These are phyloP conservation scores for Flaveria robusta DNA, from an alignment of 129 eudicot species.

Conservation along the genomic window DNA sequence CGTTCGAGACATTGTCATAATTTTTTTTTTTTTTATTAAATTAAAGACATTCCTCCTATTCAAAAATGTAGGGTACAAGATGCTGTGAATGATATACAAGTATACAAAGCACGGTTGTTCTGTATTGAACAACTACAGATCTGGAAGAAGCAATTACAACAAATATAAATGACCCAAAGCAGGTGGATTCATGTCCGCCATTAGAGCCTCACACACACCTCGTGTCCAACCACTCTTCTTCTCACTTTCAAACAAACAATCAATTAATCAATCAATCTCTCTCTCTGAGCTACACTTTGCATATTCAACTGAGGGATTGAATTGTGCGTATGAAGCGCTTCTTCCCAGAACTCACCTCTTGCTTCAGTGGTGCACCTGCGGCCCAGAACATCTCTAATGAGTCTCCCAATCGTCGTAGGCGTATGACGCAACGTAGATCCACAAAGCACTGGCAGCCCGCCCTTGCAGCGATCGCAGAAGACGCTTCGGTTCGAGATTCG, in stretches of 20 bases:
- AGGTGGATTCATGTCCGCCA: constrained; percentile 16
- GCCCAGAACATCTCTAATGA: constrained; percentile 24
- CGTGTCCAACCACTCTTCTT: constrained; percentile 4
- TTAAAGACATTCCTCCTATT: too few relatives aligned
- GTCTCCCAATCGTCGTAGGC: constrained; percentile 22
- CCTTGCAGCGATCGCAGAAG: constrained; percentile 31
- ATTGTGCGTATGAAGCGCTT: constrained; percentile 31
- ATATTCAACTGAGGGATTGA: not conserved
- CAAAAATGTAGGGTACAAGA: not conserved
- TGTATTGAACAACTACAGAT: not conserved
- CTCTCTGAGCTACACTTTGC: constrained; percentile 11
- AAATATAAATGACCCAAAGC: constrained; percentile 16
- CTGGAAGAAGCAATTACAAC: constrained; percentile 18
- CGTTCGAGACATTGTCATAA: too few relatives aligned
- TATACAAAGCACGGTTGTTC: not conserved
- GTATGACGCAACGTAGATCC: constrained; percentile 23
- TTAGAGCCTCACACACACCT: constrained; percentile 25
- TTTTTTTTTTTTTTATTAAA: too few relatives aligned
- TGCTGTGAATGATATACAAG: not conserved
- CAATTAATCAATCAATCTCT: not conserved
- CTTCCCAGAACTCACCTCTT: constrained; percentile 32
- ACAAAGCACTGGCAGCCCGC: constrained; percentile 31
- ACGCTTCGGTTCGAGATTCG: constrained; percentile 20
- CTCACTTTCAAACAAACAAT: not conserved
- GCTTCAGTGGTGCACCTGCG: constrained; percentile 30